phyloP scores from a whole-genome alignment of 2,329 filamentous ascomycete species.

The Xenoacremonium recifei region DNA sequence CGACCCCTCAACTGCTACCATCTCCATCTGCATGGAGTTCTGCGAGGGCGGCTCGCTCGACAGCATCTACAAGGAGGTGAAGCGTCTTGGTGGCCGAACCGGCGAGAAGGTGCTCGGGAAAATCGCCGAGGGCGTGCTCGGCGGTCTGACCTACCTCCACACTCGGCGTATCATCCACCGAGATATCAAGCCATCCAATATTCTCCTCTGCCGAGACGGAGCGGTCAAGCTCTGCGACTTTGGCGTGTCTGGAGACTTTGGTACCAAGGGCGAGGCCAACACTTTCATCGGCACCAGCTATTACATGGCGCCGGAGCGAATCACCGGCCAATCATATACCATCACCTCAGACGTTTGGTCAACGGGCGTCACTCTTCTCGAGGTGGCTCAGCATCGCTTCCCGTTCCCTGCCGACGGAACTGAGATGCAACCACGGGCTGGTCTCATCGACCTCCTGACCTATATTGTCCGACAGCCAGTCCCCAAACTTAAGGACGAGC shows the following conservation, averaged over 20 bases:
- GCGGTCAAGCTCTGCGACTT: slow-evolving; percentile 99
- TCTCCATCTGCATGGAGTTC: slow-evolving; percentile 98
- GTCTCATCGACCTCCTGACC: slow-evolving; percentile 90
- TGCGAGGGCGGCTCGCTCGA: slow-evolving; percentile 96
- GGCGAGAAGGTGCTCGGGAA: slow-evolving; percentile 97
- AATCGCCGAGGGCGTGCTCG: slow-evolving; percentile 90
- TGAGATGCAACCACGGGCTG: slow-evolving; percentile 89
- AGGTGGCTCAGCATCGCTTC: slow-evolving; percentile 98
- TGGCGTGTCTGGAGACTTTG: slow-evolving; percentile 95
- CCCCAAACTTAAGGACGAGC: slow-evolving; percentile 93
- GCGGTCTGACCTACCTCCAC: slow-evolving; percentile 92
- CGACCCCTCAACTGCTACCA: slow-evolving; percentile 92
- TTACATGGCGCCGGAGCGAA: slow-evolving; percentile 98
- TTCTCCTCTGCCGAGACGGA: slow-evolving; percentile 85
- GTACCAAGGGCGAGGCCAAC: slow-evolving; percentile 96
- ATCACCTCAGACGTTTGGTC: slow-evolving; percentile 99
- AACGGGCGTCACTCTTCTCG: slow-evolving; percentile 91
- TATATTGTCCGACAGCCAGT: slow-evolving; percentile 97
- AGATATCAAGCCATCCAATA: slow-evolving; percentile 98
- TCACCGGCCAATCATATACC: slow-evolving; percentile 95
- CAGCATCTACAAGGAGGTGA: slow-evolving; percentile 96
- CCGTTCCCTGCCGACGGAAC: slow-evolving; percentile 96
- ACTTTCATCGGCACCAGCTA: slow-evolving; percentile 99
- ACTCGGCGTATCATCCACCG: slow-evolving; percentile 96
- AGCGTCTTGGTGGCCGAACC: slow-evolving; percentile 88